Conservation (phyloP, 139 green algal species). For the Tetraselmis striata region DNA sequence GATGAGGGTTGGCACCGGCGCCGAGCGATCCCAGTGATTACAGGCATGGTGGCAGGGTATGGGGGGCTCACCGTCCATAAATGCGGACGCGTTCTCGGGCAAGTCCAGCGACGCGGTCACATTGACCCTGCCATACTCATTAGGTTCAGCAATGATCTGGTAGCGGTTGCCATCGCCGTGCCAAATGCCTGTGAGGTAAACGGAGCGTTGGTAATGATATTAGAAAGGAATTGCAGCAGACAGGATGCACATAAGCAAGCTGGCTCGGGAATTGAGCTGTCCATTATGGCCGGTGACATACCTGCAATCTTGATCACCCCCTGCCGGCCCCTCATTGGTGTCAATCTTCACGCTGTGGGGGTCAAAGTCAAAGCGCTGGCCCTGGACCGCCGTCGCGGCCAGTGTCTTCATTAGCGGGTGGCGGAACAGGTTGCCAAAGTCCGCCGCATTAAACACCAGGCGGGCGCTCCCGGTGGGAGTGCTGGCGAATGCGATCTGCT, state of each 20-base stretch:
- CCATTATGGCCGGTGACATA: too few species aligned
- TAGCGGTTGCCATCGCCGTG: conserved; percentile 20
- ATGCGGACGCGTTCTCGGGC: background rate
- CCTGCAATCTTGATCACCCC: conserved; percentile 2
- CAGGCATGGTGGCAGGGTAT: too few species aligned
- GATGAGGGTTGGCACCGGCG: too few species aligned
- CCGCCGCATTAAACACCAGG: conserved; percentile 24
- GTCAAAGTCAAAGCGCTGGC: conserved; percentile 29
- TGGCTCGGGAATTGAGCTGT: too few species aligned
- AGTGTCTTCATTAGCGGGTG: conserved; percentile 28
- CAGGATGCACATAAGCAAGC: too few species aligned
- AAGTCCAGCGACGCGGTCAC: background rate
- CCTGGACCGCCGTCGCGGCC: conserved; percentile 24
- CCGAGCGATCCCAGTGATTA: too few species aligned
- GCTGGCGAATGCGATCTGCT: conserved; percentile 30
- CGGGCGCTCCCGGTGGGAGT: conserved; percentile 18
- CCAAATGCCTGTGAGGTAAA: conserved; percentile 25
- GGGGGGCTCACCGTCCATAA: background rate
- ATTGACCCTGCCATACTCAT: background rate
- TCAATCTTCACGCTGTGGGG: conserved; percentile 13
- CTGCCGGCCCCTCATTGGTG: background rate
- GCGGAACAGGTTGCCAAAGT: conserved; percentile 37
- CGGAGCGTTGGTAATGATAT: too few species aligned
- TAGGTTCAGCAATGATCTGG: background rate
- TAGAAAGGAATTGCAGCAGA: too few species aligned